A percentile compares a stretch with the other conserved stretches of the same genome.
phyloP scores from a whole-genome alignment of 805 yeast genomes.

The Candida multigemmis region DNA sequence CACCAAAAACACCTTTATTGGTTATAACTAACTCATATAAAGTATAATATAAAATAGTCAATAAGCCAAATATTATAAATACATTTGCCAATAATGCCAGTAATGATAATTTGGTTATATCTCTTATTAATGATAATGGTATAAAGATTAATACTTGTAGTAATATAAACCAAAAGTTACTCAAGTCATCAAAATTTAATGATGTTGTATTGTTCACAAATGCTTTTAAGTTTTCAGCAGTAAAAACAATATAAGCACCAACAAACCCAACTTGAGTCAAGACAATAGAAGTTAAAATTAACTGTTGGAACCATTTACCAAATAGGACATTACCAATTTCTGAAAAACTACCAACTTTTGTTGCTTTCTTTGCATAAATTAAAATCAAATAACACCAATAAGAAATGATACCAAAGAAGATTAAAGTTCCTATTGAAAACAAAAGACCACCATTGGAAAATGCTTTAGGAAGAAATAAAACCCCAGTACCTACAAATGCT shows the following conservation, averaged over 20 bases:
- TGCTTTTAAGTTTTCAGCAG: slow-evolving; percentile 63
- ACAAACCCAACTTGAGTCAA: slow-evolving; percentile 74
- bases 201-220: slow-evolving; percentile 46
- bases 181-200: slow-evolving; percentile 26
- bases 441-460: slow-evolving; percentile 65
- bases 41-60: slow-evolving; percentile 54
- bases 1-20: slow-evolving; percentile 33
- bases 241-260: slow-evolving; percentile 73
- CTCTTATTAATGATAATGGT: slow-evolving; percentile 66
- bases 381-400: slow-evolving; percentile 72
- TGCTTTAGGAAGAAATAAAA: slow-evolving; percentile 60
- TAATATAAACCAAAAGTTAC: slow-evolving; percentile 35
- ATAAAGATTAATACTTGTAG: slow-evolving; percentile 50
- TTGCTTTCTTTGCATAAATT: slow-evolving; percentile 46
- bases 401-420: slow-evolving; percentile 60
- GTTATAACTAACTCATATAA: slow-evolving; percentile 31
- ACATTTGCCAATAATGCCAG: slow-evolving; percentile 67
- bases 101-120: slow-evolving; percentile 64
- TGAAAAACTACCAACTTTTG: slow-evolving; percentile 68
- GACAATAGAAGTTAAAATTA: slow-evolving; percentile 56
- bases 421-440: slow-evolving; percentile 44
- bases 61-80: slow-evolving; percentile 57
- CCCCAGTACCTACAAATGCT: slow-evolving; percentile 74
- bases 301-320: slow-evolving; percentile 55
- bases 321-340: slow-evolving; percentile 61